Base-by-base conservation (phyloP, 75 land plant species). In the Ceratopteris richardii region DNA sequence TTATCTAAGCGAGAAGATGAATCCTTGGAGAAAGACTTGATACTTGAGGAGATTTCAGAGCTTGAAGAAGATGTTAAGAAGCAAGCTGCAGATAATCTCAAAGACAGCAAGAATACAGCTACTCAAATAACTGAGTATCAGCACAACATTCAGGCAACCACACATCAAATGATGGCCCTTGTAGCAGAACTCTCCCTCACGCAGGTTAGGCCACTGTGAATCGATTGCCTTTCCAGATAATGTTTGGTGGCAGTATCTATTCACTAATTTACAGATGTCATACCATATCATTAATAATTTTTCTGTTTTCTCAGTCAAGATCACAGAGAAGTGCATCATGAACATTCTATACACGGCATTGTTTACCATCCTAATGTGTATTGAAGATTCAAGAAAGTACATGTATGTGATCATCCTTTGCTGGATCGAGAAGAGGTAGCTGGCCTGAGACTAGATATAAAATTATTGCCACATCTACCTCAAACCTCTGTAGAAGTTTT, bases 111-210 rank as follows among this genome's bases (percentile, higher is more conserved):
- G 22, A 47, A 48, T 57, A 31, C 51, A 1, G 61, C 43, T 23
- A 26, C 22, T 9, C 33, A 64, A 33, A 25, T 64, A 24, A 64
- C 41, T 31, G 24, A 16, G 2, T 71, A 64, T 43, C 39, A 56
- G 20, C 53, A 67, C 2, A 59, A 58, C 1, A 29, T 71, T 25
- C 29, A 29, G 2, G 2, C 37, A 1, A 27, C 51, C 33, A 48
- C 62, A 28, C 46, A 53, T 18, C 74, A 51, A 39, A 64, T 58
- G 37, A 71, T 64, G 74, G 74, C 74, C 20, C 46, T 67, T 16
- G 68, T 71, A 56, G 64, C 74, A 12, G 74, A 71, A 28, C 68
- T 71, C n/a, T 71, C 74, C 0, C 62, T 71, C 22, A 37, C 51
- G 1, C 74, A 71, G 59, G 74, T 70, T 13, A 10, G 22, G 18